Evolutionary conservation across 164 flowering plant genomes (phyloP), one percentile per base, ranked within the genome.

Genomic region (Dillenia turbinata): DNA sequence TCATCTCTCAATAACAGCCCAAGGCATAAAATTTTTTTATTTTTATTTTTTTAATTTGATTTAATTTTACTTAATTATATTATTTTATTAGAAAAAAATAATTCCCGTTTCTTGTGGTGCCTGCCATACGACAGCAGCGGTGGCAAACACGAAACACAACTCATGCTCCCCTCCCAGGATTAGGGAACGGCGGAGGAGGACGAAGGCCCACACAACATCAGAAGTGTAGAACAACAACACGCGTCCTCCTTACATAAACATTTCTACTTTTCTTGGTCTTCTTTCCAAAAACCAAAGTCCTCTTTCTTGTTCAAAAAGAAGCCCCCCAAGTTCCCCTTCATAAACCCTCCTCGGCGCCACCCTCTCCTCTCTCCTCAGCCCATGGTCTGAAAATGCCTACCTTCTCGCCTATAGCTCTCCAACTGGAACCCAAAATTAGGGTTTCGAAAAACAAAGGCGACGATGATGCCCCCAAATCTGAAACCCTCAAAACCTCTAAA

Each of bases 301-400:
- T 10, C n/a, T 48, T 9, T 11, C 51, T 48, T 48, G 12, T 49
- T n/a, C 15, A 3, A 3, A 49, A 12, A 12, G 12, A 49, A 49
- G 15, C 51, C 14, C 5, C 12, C 0, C 0, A 48, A 47, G 12
- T 47, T 10, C 5, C 51, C 12, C 12, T 12, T 49, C 14, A n/a
- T 4, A n/a, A 49, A 12, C 15, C 51, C 51, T 12, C 15, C 6
- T 49, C 6, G 0, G 2, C 24, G 1, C n/a, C n/a, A 15, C 13
- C 5, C 12, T 12, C 13, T 11, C 47, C 3, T 54, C 44, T 33
- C 12, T 22, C 13, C 3, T 12, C 14, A 54, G 8, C 12, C 40
- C 57, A 11, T 19, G 4, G 2, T 9, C 43, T 33, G 40, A 33
- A 33, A 33, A 72, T 72, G 75, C 75, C 75, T 22, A 67, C 71